phyloP scores from a whole-genome alignment of 169 alveolate species.

The Eimeria tenella region DNA sequence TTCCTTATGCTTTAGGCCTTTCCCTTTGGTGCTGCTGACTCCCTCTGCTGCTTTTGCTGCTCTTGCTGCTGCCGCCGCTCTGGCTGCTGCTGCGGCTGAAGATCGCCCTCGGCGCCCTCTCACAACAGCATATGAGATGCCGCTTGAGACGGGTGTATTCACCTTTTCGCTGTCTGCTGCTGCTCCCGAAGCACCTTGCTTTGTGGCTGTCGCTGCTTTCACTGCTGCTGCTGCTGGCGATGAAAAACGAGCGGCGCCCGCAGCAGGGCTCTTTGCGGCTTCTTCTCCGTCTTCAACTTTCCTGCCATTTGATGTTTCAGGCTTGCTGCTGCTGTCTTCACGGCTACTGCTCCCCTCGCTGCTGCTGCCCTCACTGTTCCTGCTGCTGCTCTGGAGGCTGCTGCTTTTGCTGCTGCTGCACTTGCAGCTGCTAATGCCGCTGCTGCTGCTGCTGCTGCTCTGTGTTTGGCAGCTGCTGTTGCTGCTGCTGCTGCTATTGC shows the following conservation, averaged over 20 bases:
- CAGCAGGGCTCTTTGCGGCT: not conserved
- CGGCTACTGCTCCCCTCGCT: not conserved
- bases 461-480: not conserved
- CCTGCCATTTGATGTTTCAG: not conserved
- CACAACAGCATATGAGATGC: not conserved
- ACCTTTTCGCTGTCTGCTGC: not conserved
- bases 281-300: not conserved
- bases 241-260: not conserved
- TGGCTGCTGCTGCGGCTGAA: not conserved
- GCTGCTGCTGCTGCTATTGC: not conserved
- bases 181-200: not conserved
- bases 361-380: not conserved
- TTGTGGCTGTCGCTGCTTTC: not conserved
- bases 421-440: not conserved
- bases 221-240: not conserved
- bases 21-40: not conserved
- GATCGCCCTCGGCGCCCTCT: not conserved
- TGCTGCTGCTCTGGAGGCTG: not conserved
- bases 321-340: not conserved
- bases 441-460: conserved; percentile 16
- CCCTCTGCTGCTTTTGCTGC: not conserved
- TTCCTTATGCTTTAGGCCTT: not conserved
- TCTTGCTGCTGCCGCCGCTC: not conserved
- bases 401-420: not conserved
- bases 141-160: not conserved